phyloP scores from a whole-genome alignment of 2,329 filamentous ascomycete species.

The Phoma sp. region DNA sequence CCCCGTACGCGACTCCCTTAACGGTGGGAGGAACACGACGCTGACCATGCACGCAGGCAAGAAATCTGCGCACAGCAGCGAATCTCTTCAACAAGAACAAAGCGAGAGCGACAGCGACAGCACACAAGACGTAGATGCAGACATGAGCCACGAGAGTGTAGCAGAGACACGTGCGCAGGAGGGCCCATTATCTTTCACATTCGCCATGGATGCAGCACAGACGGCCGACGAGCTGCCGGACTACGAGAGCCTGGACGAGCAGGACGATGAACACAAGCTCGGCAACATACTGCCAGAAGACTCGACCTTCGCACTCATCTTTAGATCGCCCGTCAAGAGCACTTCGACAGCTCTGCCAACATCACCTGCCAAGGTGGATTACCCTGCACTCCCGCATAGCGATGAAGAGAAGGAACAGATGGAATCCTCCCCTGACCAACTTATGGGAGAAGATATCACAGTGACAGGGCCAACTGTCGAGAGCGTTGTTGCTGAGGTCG shows the following conservation, averaged over 20 bases:
- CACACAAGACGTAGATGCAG: constrained; percentile 22
- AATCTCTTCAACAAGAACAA: constrained; percentile 11
- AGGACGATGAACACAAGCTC: constrained; percentile 1
- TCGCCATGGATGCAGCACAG: constrained; percentile 22
- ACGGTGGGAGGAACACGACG: background rate
- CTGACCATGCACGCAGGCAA: constrained; percentile 39
- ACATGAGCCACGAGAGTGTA: constrained; percentile 20
- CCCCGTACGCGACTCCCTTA: constrained; percentile 35
- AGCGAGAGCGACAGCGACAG: constrained; percentile 20
- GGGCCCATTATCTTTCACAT: constrained; percentile 27
- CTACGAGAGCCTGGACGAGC: constrained; percentile 17
- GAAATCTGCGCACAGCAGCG: constrained; percentile 16
- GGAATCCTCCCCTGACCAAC: background rate
- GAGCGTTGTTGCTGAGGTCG: constrained; percentile 5
- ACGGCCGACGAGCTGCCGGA: constrained; percentile 13
- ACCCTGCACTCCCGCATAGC: constrained; percentile 25
- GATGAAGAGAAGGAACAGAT: background rate
- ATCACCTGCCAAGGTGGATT: constrained; percentile 23
- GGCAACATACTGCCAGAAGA: constrained; percentile 23
- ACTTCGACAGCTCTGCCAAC: background rate
- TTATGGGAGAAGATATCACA: background rate
- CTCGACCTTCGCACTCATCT: constrained; percentile 28
- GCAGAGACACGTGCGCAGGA: constrained; percentile 7
- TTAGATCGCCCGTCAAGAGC: constrained; percentile 30
- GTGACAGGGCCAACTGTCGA: constrained; percentile 6